These are phyloP conservation scores for Aspergillus campestris DNA, from an alignment of 495 filamentous ascomycete species.

Conservation along the genomic window DNA sequence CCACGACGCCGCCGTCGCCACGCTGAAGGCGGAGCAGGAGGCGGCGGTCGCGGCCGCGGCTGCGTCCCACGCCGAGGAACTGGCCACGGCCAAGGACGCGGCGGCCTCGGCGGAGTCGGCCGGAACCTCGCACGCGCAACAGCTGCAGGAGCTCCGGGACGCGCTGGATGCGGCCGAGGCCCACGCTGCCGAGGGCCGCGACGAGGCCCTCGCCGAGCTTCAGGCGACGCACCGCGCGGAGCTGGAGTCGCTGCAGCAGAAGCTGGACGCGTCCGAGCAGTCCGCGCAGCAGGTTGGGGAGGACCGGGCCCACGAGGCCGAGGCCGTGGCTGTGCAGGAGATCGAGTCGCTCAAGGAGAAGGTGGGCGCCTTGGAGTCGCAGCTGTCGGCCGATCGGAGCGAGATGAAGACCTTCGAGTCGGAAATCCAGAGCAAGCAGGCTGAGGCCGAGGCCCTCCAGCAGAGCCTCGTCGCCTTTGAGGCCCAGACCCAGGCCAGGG, in stretches of 20 bases:
- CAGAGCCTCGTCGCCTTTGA: conserved; percentile 28
- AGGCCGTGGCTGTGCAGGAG: conserved; percentile 30
- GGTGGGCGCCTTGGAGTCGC: conserved; percentile 30
- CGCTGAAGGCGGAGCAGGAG: conserved; percentile 30
- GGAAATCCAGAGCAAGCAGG: conserved; percentile 33
- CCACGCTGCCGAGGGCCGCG: conserved; percentile 22
- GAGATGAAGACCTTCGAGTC: conserved; percentile 36
- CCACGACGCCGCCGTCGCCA: conserved; percentile 28
- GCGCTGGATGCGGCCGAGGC: conserved; percentile 30
- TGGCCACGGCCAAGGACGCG: conserved; percentile 25
- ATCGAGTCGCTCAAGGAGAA: conserved; percentile 36
- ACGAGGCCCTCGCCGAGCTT: conserved; percentile 27
- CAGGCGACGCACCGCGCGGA: conserved; percentile 29
- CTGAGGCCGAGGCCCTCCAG: conserved; percentile 29
- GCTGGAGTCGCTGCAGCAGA: conserved; percentile 25
- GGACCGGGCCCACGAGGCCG: conserved; percentile 27
- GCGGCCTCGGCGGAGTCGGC: conserved; percentile 28
- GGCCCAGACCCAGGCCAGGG: conserved; percentile 27
- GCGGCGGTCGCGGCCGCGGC: conserved; percentile 22
- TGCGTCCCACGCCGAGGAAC: conserved; percentile 27
- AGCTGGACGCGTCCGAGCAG: conserved; percentile 27
- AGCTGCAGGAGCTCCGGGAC: conserved; percentile 32
- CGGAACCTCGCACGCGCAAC: conserved; percentile 24
- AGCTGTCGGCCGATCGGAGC: conserved; percentile 26
- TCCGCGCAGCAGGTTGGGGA: conserved; percentile 30